These are phyloP conservation scores for Hypoxylon sp. DNA, from an alignment of 2,329 filamentous ascomycete species.

Conservation along the genomic window DNA sequence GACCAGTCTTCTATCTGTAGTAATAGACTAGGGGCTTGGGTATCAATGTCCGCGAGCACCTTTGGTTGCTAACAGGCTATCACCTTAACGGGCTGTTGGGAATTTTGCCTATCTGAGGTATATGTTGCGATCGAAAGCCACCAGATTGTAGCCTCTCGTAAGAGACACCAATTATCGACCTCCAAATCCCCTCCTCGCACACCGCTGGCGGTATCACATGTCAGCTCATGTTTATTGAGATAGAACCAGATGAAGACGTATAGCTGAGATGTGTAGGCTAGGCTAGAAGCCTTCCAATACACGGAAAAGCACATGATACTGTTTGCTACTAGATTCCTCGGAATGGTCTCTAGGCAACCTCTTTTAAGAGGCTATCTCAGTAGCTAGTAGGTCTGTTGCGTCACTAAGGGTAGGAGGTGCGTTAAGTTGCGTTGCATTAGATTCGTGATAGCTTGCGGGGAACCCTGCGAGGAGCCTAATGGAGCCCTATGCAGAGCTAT, in stretches of 20 bases:
- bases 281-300: neutral
- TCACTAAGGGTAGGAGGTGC: neutral
- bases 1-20: too few species aligned
- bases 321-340: neutral
- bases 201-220: too few species aligned
- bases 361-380: neutral
- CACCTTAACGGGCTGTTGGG: too few species aligned
- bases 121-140: too few species aligned
- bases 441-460: conserved; percentile 29
- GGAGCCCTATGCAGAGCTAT: conserved; percentile 5
- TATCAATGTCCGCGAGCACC: too few species aligned
- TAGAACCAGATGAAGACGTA: neutral
- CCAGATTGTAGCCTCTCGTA: too few species aligned
- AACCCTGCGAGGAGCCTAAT: conserved; percentile 19
- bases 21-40: too few species aligned
- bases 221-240: neutral
- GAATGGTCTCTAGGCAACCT: neutral
- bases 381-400: neutral
- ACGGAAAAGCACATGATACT: neutral
- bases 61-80: too few species aligned
- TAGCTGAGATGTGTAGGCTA: neutral
- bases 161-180: too few species aligned
- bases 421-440: conserved; percentile 14
- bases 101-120: too few species aligned
- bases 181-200: too few species aligned